A percentile compares a stretch with the other conserved stretches of the same genome.
Evolutionary conservation across 2,329 filamentous ascomycete species (phyloP).

Genomic region (Apiospora sp.): DNA sequence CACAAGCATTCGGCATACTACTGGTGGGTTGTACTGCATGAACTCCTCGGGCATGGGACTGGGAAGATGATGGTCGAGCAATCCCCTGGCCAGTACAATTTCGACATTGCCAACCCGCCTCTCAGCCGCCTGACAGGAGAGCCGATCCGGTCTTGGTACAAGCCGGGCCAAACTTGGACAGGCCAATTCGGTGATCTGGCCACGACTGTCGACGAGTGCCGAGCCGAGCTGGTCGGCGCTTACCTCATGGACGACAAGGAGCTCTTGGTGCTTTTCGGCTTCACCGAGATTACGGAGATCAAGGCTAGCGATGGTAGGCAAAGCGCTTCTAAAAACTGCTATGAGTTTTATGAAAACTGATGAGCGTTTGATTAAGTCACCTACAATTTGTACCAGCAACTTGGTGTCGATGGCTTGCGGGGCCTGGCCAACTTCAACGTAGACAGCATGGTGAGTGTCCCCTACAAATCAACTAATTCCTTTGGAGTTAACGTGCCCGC

Average conservation of each 20-base stretch:
- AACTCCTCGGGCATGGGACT: slow-evolving; percentile 71
- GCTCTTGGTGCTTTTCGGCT: slow-evolving; percentile 52
- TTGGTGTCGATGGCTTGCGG: slow-evolving; percentile 51
- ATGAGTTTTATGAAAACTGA: not conserved
- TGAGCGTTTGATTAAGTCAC: slow-evolving; percentile 38
- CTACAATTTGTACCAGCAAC: slow-evolving; percentile 51
- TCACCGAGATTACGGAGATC: slow-evolving; percentile 44
- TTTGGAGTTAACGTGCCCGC: not conserved
- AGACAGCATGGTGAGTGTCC: slow-evolving; percentile 39
- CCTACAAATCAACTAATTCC: not conserved
- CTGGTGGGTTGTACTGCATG: slow-evolving; percentile 76
- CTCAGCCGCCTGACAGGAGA: slow-evolving; percentile 62
- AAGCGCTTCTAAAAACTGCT: slow-evolving; percentile 27
- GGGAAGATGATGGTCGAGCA: slow-evolving; percentile 68
- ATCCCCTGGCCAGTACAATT: slow-evolving; percentile 63
- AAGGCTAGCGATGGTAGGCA: slow-evolving; percentile 48
- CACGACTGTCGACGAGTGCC: slow-evolving; percentile 66
- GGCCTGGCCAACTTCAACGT: slow-evolving; percentile 49
- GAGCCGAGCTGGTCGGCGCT: slow-evolving; percentile 50
- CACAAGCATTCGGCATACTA: slow-evolving; percentile 74
- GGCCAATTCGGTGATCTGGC: slow-evolving; percentile 66
- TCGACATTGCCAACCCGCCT: slow-evolving; percentile 64
- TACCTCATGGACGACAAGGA: slow-evolving; percentile 54
- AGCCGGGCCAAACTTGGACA: slow-evolving; percentile 70
- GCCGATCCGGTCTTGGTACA: slow-evolving; percentile 65